These are phyloP conservation scores for Aspergillus arachidicola DNA, from an alignment of 2,329 filamentous ascomycete species.

Conservation along the genomic window DNA sequence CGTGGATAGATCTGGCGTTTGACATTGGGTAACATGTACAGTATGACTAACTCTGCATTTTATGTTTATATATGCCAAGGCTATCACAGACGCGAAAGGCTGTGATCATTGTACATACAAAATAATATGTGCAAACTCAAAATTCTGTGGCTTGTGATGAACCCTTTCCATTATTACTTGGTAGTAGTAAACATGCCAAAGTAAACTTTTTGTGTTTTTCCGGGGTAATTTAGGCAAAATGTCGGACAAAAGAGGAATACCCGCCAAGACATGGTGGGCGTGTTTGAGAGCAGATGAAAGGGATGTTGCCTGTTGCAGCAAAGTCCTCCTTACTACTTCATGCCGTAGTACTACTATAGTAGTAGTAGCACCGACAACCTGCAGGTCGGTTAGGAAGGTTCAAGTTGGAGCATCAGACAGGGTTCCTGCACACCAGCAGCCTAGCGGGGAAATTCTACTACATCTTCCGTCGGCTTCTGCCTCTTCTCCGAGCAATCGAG, in stretches of 20 bases:
- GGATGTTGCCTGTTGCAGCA: not conserved
- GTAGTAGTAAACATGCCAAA: not conserved
- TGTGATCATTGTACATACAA: not conserved
- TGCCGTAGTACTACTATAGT: not conserved
- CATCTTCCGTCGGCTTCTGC: not conserved
- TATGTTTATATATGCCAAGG: not conserved
- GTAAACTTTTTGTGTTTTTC: not conserved
- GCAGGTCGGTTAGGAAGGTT: too few relatives aligned
- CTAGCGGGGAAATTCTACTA: not conserved
- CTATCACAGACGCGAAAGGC: not conserved
- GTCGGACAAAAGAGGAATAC: not conserved
- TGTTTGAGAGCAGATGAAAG: not conserved
- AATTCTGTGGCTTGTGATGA: not conserved
- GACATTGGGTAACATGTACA: not conserved
- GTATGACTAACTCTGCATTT: not conserved
- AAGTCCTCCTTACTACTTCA: not conserved
- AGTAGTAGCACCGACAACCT: not conserved
- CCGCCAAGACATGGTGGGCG: not conserved
- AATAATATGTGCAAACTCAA: not conserved
- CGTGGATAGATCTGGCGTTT: constrained; percentile 1
- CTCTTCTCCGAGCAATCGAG: not conserved
- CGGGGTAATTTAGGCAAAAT: constrained; percentile 16
- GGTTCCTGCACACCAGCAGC: not conserved
- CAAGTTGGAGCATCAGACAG: not conserved
- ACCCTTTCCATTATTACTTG: not conserved